Percentiles rank a stretch among this genome's conserved stretches.
phyloP scores from a whole-genome alignment of 1,284 basidiomycete genomes.

The Tylopilus sp. region DNA sequence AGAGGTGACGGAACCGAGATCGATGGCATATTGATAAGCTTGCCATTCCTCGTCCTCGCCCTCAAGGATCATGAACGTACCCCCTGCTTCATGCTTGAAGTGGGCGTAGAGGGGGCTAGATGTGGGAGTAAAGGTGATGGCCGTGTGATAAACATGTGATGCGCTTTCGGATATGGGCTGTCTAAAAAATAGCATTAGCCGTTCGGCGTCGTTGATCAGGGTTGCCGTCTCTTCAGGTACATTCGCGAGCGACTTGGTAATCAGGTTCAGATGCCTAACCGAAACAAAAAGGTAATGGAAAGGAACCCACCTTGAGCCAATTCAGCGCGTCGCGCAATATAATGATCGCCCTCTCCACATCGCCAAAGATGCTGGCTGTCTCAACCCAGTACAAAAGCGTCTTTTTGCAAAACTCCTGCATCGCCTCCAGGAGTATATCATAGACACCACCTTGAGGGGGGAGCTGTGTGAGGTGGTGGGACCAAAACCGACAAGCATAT shows the following conservation, averaged over 20 bases:
- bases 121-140: constrained; percentile 9
- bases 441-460: constrained; percentile 11
- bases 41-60: too few species aligned
- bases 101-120: constrained; percentile 11
- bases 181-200: constrained; percentile 30
- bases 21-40: neutral
- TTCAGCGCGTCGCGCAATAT: constrained; percentile 28
- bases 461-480: constrained; percentile 31
- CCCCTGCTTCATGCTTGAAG: constrained; percentile 24
- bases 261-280: neutral
- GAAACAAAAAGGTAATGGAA: neutral
- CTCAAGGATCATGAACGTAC: too few species aligned
- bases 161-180: constrained; percentile 36
- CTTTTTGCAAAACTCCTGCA: constrained; percentile 24
- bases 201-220: constrained; percentile 30
- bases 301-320: constrained; percentile 34
- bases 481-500: constrained; percentile 39
- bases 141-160: constrained; percentile 31
- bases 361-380: constrained; percentile 31
- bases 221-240: constrained; percentile 9
- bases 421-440: constrained; percentile 11
- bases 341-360: constrained; percentile 29
- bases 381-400: constrained; percentile 37
- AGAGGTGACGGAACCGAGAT: constrained; percentile 19
- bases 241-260: too few species aligned